A percentile compares a stretch with the other conserved stretches of the same genome.
Conservation (phyloP, 2,329 filamentous ascomycete species). For the Colletotrichum sp. region DNA sequence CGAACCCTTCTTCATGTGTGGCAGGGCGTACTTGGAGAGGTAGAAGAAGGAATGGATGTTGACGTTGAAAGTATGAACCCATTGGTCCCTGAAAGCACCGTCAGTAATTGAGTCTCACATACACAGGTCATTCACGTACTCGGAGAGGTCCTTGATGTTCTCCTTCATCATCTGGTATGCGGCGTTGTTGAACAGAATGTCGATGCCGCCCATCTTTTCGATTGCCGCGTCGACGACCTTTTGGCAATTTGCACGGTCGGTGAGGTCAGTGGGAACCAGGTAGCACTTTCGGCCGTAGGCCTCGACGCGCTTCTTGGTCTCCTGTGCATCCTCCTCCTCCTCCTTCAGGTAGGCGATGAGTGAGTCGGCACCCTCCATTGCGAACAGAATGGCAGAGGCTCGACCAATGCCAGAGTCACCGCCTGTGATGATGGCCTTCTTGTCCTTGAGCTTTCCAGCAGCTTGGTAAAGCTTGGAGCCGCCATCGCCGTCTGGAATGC, state of each 20-base stretch:
- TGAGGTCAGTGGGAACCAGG: constrained; percentile 69
- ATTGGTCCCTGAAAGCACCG: constrained; percentile 61
- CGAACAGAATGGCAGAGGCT: constrained; percentile 77
- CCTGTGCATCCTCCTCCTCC: constrained; percentile 77
- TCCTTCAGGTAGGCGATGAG: constrained; percentile 77
- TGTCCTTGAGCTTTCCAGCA: constrained; percentile 76
- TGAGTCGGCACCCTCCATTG: constrained; percentile 79
- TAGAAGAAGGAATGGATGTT: constrained; percentile 88
- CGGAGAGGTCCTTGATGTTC: constrained; percentile 73
- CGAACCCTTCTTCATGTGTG: constrained; percentile 75
- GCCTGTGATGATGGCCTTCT: constrained; percentile 80
- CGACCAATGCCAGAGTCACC: constrained; percentile 83
- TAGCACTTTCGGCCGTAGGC: constrained; percentile 69
- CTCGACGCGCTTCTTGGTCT: constrained; percentile 75
- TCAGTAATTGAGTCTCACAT: background rate
- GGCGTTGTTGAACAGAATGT: constrained; percentile 78
- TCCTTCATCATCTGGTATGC: constrained; percentile 72
- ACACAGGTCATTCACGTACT: constrained; percentile 50
- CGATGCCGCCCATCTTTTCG: constrained; percentile 69
- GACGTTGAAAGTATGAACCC: constrained; percentile 78
- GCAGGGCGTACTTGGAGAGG: constrained; percentile 77
- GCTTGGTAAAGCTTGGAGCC: constrained; percentile 74
- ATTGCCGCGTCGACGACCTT: constrained; percentile 71
- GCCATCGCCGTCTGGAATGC: constrained; percentile 71
- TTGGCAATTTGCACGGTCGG: constrained; percentile 70